A percentile compares a stretch with the other conserved stretches of the same genome.
phyloP scores from a whole-genome alignment of 2,329 filamentous ascomycete species.

The Macroventuria anomochaeta region DNA sequence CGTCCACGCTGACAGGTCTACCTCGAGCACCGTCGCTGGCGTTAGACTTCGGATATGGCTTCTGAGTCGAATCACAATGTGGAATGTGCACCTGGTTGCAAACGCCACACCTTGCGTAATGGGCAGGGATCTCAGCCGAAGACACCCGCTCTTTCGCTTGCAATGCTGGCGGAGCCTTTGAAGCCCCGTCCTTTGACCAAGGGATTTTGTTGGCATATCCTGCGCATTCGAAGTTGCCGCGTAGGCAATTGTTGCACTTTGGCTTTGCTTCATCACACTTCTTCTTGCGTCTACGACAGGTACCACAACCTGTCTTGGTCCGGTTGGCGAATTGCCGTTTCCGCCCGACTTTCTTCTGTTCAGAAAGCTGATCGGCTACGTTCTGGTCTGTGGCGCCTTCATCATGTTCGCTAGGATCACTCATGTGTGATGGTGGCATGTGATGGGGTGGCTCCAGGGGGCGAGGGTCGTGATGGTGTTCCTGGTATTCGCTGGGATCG shows the following conservation, averaged over 20 bases:
- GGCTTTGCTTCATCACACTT: conserved; percentile 97
- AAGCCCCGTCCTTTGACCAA: conserved; percentile 78
- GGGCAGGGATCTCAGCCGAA: conserved; percentile 26
- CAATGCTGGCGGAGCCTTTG: conserved; percentile 65
- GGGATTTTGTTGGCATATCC: conserved; percentile 83
- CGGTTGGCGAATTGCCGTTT: conserved; percentile 83
- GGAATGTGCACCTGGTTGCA: conserved; percentile 38
- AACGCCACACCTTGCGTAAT: conserved; percentile 25
- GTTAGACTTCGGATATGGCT: conserved; percentile 36
- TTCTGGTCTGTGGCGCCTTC: conserved; percentile 49
- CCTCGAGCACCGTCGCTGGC: conserved; percentile 53
- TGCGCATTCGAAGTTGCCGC: conserved; percentile 88
- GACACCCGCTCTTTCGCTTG: conserved; percentile 75
- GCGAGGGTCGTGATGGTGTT: conserved; percentile 32
- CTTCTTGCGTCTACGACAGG: conserved; percentile 91
- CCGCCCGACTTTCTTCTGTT: conserved; percentile 49
- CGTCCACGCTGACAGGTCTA: conserved; percentile 55
- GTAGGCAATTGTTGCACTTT: conserved; percentile 90
- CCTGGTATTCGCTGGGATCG: conserved; percentile 38
- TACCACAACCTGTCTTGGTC: conserved; percentile 94
- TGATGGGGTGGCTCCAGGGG: conserved; percentile 27
- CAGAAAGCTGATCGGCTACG: conserved; percentile 54
- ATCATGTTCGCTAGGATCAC: conserved; percentile 26
- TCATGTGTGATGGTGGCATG: conserved; percentile 15
- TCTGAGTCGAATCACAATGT: conserved; percentile 34